Base-by-base conservation (phyloP, 805 yeast genomes). In the Suhomyces pyralidae region DNA sequence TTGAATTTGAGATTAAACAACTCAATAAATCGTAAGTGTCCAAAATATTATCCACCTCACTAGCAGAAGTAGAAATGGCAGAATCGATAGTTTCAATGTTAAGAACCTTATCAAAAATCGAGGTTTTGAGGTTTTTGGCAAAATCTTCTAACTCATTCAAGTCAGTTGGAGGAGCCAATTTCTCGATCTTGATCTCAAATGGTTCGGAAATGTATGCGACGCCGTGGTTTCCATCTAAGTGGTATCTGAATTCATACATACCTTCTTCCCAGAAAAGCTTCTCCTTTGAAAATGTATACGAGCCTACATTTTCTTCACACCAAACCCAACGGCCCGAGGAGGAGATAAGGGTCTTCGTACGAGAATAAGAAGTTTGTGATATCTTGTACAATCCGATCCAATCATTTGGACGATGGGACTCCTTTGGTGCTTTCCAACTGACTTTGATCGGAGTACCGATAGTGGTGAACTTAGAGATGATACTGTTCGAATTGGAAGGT, bases 351-450 rank as follows among this genome's bases (percentile, higher is more conserved):
- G 94, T 87, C 25, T 73, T 76, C 42, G 76, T 76, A 50, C 83
- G 75, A 19, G 85, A 80, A 34, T 73, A 72, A 4, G 83, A 79
- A 15, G 88, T 82, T 55, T 81, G 86, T 24, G 81, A 70, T 8
- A 86, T 78, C 50, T 81, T 80, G 68, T 88, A 88, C 28, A 88
- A 67, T 0, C 94, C 96, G 57, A 88, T 78, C 96, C 96, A 88
- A 63, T 87, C 92, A 43, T 73, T 76, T 0, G 68, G 52, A 15
- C 81, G 69, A 56, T 80, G 83, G 22, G 61, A 54, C 2, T 68
- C 70, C 25, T 40, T 44, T 1, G 88, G 86, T 0, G 85, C 71
- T 25, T 67, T 63, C 85, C 88, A 88, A 19, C 67, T 61, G 3
- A 86, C 78, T 19, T 63, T 64, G 24, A 88, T 77, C 2, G 86